phyloP scores from a whole-genome alignment of 306 rosid species.

The Purshia tridentata region DNA sequence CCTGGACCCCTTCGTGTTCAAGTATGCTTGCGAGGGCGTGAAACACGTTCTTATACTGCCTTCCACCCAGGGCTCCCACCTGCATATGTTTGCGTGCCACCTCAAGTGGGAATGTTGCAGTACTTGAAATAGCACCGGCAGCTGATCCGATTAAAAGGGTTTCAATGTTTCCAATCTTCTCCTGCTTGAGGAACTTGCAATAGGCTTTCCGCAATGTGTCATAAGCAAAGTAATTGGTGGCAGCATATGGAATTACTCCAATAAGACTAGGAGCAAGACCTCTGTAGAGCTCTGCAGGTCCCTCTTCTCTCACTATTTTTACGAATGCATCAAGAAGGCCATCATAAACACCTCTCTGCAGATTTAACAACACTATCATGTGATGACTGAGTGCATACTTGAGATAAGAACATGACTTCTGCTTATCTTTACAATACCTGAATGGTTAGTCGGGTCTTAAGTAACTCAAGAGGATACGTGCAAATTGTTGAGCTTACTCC shows the following conservation, averaged over 20 bases:
- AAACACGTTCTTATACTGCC: constrained; percentile 70
- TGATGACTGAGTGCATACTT: not conserved
- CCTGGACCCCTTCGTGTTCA: constrained; percentile 73
- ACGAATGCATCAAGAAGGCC: constrained; percentile 82
- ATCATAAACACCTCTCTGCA: constrained; percentile 79
- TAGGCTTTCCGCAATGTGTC: constrained; percentile 79
- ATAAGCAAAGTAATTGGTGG: constrained; percentile 83
- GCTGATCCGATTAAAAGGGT: constrained; percentile 93
- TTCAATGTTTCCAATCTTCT: constrained; percentile 85
- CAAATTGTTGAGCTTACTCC: constrained; percentile 90
- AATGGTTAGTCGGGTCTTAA: constrained; percentile 89
- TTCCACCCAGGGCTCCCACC: constrained; percentile 84
- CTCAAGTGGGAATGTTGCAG: constrained; percentile 92
- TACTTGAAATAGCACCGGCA: constrained; percentile 91
- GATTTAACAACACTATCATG: constrained; percentile 16
- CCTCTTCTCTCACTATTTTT: constrained; percentile 78
- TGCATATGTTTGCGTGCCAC: constrained; percentile 99
- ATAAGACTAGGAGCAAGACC: constrained; percentile 92
- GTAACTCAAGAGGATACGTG: constrained; percentile 89
- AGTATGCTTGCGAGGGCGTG: constrained; percentile 86
- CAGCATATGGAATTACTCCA: constrained; percentile 91
- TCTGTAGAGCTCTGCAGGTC: constrained; percentile 80
- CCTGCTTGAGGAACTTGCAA: constrained; percentile 66
- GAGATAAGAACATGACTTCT: constrained; percentile 12
- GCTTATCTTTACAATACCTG: constrained; percentile 52